Base-by-base conservation (phyloP, 805 yeast genomes). In the Pachysolen tannophilus region DNA sequence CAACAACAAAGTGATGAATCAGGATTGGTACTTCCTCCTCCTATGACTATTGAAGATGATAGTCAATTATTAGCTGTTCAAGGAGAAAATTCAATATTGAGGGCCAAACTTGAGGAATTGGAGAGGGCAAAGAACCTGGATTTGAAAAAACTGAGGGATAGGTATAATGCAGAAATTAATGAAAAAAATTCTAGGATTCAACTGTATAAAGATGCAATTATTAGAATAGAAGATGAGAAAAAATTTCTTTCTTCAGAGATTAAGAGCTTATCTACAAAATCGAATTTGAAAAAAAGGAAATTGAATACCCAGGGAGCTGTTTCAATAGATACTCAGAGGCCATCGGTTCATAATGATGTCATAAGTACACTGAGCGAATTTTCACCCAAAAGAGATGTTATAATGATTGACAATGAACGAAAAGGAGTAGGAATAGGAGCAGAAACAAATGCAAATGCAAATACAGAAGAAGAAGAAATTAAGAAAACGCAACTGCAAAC, bases 11-110 rank as follows among this genome's bases (percentile, higher is more conserved):
- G n/a, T n/a, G n/a, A n/a, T n/a, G n/a, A n/a, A n/a, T n/a, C n/a
- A n/a, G n/a, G n/a, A n/a, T n/a, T n/a, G n/a, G n/a, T n/a, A n/a
- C n/a, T n/a, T n/a, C n/a, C n/a, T n/a, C n/a, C n/a, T n/a, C n/a
- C n/a, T n/a, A n/a, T n/a, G n/a, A n/a, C n/a, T n/a, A n/a, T n/a
- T n/a, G n/a, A n/a, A n/a, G n/a, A n/a, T 43, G 48, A 37, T 41
- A 48, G 34, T 30, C 59, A 60, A 27, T 43, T 76, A n/a, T 64
- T 61, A 36, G 58, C 67, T 24, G 80, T 84, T 5, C 72, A 72
- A 37, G 97, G 97, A 3, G 95, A 88, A 49, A 77, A 83, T 25
- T 78, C 92, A 10, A 78, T 87, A 24, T 61, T 88, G 13, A 63
- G 94, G 36, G 74, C 79, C 8, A 84, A 78, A 45, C 57, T 82